A percentile compares a stretch with the other conserved stretches of the same genome.
These are phyloP conservation scores for Picochlorum sp. DNA, from an alignment of 139 green algal species.

Conservation along the genomic window DNA sequence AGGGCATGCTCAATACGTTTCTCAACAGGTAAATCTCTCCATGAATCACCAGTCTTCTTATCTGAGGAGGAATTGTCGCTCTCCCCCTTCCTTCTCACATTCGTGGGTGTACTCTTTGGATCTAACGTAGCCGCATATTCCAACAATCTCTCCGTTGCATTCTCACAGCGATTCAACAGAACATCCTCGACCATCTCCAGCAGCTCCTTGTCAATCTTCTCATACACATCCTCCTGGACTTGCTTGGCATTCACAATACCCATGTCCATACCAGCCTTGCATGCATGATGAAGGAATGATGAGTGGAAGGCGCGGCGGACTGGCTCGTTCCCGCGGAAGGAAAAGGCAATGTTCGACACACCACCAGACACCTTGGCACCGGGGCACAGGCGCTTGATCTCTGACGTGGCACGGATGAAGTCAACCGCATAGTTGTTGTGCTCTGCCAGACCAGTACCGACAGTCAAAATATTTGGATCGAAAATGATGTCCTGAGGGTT, in stretches of 20 bases:
- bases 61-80: not conserved
- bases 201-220: slow-evolving; percentile 97
- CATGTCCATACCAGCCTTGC: slow-evolving; percentile 97
- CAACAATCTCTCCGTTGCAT: slow-evolving; percentile 93
- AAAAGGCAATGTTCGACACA: slow-evolving; percentile 98
- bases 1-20: slow-evolving; percentile 89
- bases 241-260: slow-evolving; percentile 94
- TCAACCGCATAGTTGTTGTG: slow-evolving; percentile 99
- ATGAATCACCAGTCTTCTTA: slow-evolving; percentile 35
- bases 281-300: slow-evolving; percentile 92
- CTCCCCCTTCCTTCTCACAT: slow-evolving; percentile 58
- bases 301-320: slow-evolving; percentile 89
- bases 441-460: slow-evolving; percentile 92
- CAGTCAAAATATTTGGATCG: slow-evolving; percentile 98
- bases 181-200: slow-evolving; percentile 95
- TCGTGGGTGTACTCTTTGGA: slow-evolving; percentile 86
- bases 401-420: slow-evolving; percentile 85
- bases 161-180: slow-evolving; percentile 93
- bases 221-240: slow-evolving; percentile 89
- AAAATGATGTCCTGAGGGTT: slow-evolving; percentile 97
- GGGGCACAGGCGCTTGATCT: slow-evolving; percentile 94
- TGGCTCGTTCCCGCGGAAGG: slow-evolving; percentile 94
- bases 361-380: slow-evolving; percentile 91
- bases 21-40: slow-evolving; percentile 70
- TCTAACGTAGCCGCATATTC: slow-evolving; percentile 84